Conservation (phyloP, 805 yeast species). For the Hanseniaspora hatyaiensis region DNA sequence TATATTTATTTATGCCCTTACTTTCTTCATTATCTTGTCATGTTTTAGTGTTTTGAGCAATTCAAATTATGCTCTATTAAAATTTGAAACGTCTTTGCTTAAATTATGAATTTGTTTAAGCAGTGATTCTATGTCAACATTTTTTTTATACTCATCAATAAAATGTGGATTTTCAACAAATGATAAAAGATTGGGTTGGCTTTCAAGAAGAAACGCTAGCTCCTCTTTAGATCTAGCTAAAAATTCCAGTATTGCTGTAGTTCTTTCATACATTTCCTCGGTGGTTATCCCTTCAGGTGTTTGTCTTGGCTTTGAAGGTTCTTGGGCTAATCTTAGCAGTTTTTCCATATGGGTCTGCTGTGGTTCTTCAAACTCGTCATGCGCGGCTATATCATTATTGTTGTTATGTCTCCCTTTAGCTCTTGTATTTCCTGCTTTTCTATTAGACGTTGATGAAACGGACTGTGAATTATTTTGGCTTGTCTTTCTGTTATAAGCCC, state of each 20-base stretch:
- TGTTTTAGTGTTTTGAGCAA: too few species aligned
- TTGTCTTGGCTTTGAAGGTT: constrained; percentile 70
- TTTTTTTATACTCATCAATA: constrained; percentile 31
- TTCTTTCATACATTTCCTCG: constrained; percentile 76
- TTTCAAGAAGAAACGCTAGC: constrained; percentile 59
- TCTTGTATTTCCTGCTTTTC: background rate
- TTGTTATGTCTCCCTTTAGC: constrained; percentile 4
- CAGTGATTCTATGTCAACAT: constrained; percentile 41
- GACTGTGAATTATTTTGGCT: too few species aligned
- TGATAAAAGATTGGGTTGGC: constrained; percentile 39
- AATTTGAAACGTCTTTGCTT: background rate
- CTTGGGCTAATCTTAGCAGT: constrained; percentile 25
- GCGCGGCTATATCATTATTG: constrained; percentile 16
- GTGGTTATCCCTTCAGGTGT: constrained; percentile 67
- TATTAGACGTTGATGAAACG: too few species aligned
- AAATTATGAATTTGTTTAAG: constrained; percentile 57
- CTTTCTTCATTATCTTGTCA: too few species aligned
- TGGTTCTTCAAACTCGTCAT: constrained; percentile 18
- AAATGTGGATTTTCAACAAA: constrained; percentile 35
- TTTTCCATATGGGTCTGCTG: constrained; percentile 14
- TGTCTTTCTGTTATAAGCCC: constrained; percentile 8
- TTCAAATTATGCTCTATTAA: too few species aligned
- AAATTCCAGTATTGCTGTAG: constrained; percentile 83
- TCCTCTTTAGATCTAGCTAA: constrained; percentile 79
- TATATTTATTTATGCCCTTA: background rate